Conservation (phyloP, 345 rosid genomes). For the Citrus glauca region DNA sequence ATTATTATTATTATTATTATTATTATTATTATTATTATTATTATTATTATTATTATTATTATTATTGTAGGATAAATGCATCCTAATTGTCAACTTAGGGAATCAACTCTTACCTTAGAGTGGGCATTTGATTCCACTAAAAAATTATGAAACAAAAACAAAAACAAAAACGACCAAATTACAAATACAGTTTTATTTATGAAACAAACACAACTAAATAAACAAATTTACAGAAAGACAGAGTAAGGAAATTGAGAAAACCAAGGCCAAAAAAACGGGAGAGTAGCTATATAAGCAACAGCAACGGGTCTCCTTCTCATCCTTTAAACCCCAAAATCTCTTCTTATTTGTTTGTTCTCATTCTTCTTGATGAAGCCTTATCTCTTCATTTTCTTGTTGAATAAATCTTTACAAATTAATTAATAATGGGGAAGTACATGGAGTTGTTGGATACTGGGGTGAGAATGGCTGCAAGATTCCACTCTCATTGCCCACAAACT, state of each 20-base stretch:
- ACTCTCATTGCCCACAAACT: constrained; percentile 67
- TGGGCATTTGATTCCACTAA: no score
- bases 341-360: no score
- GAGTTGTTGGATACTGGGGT: constrained; percentile 44
- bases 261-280: neutral
- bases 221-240: neutral
- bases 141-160: no score
- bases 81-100: no score
- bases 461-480: constrained; percentile 50
- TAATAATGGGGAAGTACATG: constrained; percentile 41
- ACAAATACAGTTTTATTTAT: no score
- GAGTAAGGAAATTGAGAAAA: neutral
- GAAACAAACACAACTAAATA: neutral
- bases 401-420: neutral
- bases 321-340: neutral
- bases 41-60: no score
- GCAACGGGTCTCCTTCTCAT: neutral
- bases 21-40: no score
- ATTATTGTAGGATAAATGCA: no score
- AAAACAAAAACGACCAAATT: no score
- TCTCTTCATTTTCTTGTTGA: neutral
- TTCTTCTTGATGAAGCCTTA: no score
- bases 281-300: neutral
- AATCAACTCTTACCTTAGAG: no score
- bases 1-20: no score